Evolutionary conservation across 208 protist genomes (phyloP).

Genomic region (Naegleria lovaniensis): DNA sequence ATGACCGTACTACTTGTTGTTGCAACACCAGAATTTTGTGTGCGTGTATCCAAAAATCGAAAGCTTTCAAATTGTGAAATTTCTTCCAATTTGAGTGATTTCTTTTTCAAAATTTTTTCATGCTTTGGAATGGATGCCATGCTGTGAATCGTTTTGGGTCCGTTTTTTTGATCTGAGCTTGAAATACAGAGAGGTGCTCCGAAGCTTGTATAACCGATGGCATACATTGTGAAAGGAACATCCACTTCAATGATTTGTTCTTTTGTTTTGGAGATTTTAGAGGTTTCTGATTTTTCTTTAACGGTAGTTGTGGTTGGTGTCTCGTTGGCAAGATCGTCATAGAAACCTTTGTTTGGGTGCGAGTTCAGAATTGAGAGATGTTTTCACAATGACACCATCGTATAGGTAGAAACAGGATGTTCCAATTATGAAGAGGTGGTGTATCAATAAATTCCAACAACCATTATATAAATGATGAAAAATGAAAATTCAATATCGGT

Average conservation of each 20-base stretch:
- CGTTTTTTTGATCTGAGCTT: background rate
- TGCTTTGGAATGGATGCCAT: background rate
- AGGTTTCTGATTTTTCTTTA: background rate
- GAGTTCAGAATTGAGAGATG: no score
- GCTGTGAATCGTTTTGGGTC: background rate
- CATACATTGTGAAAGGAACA: background rate
- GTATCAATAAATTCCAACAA: no score
- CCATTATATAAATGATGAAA: no score
- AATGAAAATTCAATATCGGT: no score
- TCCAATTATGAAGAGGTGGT: no score
- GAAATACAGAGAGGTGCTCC: background rate
- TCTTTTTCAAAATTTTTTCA: background rate
- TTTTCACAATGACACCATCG: no score
- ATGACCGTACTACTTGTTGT: no score
- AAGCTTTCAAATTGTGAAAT: background rate
- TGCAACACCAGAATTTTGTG: background rate
- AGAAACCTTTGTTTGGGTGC: background rate
- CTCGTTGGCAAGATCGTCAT: background rate
- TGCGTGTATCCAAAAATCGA: background rate
- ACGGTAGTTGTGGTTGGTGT: background rate
- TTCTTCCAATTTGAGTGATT: background rate
- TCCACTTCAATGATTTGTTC: background rate
- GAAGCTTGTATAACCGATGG: background rate
- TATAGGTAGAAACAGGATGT: no score
- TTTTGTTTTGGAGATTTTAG: background rate